Base-by-base conservation (phyloP, 805 yeast species). In the Candida ovalis region DNA sequence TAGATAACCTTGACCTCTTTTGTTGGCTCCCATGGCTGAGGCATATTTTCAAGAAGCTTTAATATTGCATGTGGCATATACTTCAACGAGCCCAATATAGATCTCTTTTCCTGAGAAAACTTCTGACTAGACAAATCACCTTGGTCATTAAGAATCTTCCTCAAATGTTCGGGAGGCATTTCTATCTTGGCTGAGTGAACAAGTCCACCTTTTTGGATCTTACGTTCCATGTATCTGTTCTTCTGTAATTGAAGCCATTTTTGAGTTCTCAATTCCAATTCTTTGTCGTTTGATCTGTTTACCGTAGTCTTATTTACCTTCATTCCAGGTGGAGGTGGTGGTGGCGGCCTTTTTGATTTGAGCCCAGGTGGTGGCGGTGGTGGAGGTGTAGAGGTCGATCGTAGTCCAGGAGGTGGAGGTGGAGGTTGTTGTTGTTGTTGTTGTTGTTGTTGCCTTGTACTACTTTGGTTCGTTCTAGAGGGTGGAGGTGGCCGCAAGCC, bases 11-110 rank as follows among this genome's bases (percentile, higher is more conserved):
- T 81, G 21, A 94, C 98, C 40, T 87, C 95, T 52, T 87, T 87
- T 1, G 77, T 71, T 45, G 81, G 78, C 64, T 94, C 98, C 99
- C 99, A 94, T 1, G 99, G 99, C 63, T 90, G 96, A 0, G 99
- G 99, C 92, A 94, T 92, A 61, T 89, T 90, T 60, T 94, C 99
- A 36, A 94, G 62, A 36, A 94, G 75, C 65, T 94, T 94, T 55
- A 90, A 67, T 3, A 90, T 78, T 0, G 99, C 97, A 68, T 92
- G 98, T 0, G 99, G 99, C 84, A 95, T 78, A 69, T 86, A 95
- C 67, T 90, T 92, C 48, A 94, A 72, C 1, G 98, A 91, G 1
- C 97, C 97, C 23, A 95, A 68, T 59, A 88, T 90, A 0, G 96
- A 81, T 50, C 92, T 74, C 62, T 90, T 91, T 59, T 92, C 97